Evolutionary conservation across 2,329 filamentous ascomycete species (phyloP).

Genomic region (Coleophoma eucalyptorum): DNA sequence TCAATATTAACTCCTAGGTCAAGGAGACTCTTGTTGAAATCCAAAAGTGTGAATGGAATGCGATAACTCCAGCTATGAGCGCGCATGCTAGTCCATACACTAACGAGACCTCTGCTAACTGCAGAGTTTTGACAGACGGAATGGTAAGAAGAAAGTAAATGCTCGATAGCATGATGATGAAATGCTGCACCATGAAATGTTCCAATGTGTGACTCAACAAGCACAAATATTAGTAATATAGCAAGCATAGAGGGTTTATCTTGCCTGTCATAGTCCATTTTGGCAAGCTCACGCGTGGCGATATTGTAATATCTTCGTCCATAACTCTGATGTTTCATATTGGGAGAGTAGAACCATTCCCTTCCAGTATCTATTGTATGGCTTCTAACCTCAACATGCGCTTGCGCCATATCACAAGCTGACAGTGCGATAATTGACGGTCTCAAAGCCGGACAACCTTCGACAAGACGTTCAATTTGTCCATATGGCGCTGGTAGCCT

Average conservation of each 20-base stretch:
- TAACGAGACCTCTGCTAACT: neutral
- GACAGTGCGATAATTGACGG: neutral
- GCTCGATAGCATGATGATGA: conserved; percentile 3
- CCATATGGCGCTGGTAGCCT: neutral
- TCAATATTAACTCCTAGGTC: neutral
- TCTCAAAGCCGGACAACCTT: neutral
- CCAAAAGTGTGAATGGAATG: conserved; percentile 1
- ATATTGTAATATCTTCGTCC: neutral
- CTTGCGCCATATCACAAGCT: neutral
- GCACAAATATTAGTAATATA: neutral
- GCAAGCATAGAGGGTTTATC: neutral
- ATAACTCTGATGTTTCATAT: neutral
- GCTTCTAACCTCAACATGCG: neutral
- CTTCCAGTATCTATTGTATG: neutral
- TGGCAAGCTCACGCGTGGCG: neutral
- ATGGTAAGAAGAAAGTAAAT: neutral
- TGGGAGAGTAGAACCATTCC: neutral
- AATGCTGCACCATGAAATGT: neutral
- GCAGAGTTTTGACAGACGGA: neutral
- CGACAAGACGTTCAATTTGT: neutral
- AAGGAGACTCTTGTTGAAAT: neutral
- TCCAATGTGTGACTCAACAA: neutral
- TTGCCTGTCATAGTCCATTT: neutral
- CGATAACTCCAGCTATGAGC: conserved; percentile 1
- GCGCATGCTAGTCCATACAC: neutral